Evolutionary conservation across 257 asterid species (phyloP).

Genomic region (Ophiorrhiza pumila): DNA sequence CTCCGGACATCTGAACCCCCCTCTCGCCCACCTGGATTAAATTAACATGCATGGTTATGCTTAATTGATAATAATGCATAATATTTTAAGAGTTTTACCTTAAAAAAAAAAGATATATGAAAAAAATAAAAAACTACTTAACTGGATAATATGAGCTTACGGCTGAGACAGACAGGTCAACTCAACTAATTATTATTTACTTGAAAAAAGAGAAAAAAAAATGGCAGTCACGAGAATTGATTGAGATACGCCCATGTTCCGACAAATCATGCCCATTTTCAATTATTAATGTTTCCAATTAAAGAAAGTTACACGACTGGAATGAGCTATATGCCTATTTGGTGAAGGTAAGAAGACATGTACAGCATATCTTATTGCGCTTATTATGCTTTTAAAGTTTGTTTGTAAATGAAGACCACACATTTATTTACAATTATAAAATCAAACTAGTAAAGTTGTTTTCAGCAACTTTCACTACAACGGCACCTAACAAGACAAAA

Average conservation of each 20-base stretch:
- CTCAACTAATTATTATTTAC: not conserved
- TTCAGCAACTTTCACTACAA: not conserved
- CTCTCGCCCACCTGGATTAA: slow-evolving; percentile 87
- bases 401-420: not conserved
- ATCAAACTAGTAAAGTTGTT: not conserved
- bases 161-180: not conserved
- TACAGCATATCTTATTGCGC: too few relatives aligned
- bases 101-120: too few relatives aligned
- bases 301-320: not conserved
- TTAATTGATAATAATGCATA: not conserved
- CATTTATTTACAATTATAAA: too few relatives aligned
- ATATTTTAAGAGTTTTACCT: too few relatives aligned
- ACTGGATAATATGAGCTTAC: not conserved
- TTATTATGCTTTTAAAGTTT: not conserved
- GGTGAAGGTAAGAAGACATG: not conserved
- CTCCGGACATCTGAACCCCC: slow-evolving; percentile 97
- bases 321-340: not conserved
- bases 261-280: not conserved
- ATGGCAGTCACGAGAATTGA: too few relatives aligned
- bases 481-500: too few relatives aligned
- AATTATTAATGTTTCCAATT: not conserved
- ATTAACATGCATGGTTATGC: not conserved
- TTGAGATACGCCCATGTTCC: not conserved
- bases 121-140: not conserved
- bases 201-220: not conserved